Conservation (phyloP, 2,329 filamentous ascomycete genomes). For the Teratosphaeria nubilosa region DNA sequence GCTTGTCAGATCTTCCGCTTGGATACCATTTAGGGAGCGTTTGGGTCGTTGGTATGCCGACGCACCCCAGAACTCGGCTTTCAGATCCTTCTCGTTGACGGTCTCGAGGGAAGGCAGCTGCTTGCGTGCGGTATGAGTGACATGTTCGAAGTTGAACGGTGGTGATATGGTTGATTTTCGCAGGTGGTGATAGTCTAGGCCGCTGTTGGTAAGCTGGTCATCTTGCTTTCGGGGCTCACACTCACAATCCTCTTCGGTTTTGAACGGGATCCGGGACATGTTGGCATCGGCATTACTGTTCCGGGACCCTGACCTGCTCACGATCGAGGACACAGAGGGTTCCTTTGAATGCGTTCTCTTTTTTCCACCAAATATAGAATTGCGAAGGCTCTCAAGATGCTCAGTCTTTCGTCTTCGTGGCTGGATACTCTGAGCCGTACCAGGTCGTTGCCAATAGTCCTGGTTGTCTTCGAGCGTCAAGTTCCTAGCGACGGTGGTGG, state of each 20-base stretch:
- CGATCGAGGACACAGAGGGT: background rate
- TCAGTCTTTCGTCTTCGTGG: constrained; percentile 12
- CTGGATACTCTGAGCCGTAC: constrained; percentile 7
- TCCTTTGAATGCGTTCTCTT: constrained; percentile 5
- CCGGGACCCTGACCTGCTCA: background rate
- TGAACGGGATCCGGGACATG: background rate
- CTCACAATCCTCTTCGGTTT: constrained; percentile 14
- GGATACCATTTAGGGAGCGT: constrained; percentile 42
- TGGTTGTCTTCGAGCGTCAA: constrained; percentile 1
- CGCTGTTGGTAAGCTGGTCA: background rate
- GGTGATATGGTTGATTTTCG: constrained; percentile 46
- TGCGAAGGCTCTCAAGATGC: constrained; percentile 15
- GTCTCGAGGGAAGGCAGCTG: constrained; percentile 45
- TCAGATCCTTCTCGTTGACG: constrained; percentile 41
- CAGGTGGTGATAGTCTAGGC: constrained; percentile 20
- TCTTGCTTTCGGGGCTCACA: background rate
- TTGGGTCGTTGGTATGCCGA: constrained; percentile 43
- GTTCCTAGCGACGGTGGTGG: constrained; percentile 6
- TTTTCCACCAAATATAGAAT: constrained; percentile 13
- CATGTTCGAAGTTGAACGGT: constrained; percentile 55
- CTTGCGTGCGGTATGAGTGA: constrained; percentile 48
- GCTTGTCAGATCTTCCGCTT: constrained; percentile 34
- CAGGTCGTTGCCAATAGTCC: constrained; percentile 6
- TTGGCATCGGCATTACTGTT: background rate
- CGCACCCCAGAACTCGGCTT: constrained; percentile 44